phyloP scores from a whole-genome alignment of 1,284 basidiomycete species.

The Trichosporon sp. region DNA sequence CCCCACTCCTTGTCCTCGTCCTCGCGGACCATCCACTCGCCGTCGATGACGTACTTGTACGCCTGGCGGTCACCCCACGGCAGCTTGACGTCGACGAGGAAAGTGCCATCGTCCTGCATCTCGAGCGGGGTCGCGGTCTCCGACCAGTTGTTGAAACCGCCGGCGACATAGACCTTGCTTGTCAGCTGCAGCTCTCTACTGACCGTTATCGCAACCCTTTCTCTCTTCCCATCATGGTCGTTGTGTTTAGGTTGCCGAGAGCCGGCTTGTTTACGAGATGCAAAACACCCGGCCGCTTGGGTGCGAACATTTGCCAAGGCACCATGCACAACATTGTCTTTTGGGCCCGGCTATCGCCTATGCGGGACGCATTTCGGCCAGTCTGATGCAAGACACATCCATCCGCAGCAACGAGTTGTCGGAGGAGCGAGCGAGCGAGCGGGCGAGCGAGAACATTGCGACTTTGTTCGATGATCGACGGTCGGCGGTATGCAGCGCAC shows the following conservation, averaged over 20 bases:
- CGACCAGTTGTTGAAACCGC: constrained; percentile 48
- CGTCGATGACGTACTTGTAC: constrained; percentile 49
- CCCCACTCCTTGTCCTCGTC: constrained; percentile 49
- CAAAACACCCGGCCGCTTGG: not conserved
- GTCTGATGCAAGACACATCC: not conserved
- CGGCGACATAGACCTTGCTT: constrained; percentile 43
- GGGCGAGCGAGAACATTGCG: not conserved
- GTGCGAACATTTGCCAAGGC: not conserved
- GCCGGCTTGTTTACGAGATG: not conserved
- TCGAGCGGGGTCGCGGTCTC: constrained; percentile 35
- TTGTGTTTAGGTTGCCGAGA: not conserved
- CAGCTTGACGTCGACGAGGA: constrained; percentile 30
- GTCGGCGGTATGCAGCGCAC: not conserved
- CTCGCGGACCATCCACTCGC: constrained; percentile 48
- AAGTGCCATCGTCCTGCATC: constrained; percentile 40
- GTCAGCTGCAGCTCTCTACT: not conserved
- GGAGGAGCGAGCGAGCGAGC: too few species aligned
- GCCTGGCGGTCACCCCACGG: constrained; percentile 47
- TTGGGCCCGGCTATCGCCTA: not conserved
- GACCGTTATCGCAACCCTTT: not conserved
- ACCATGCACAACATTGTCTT: not conserved
- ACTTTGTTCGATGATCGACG: not conserved
- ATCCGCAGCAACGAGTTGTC: not conserved
- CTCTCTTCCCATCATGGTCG: not conserved
- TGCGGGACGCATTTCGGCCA: not conserved